Evolutionary conservation across 2,329 filamentous ascomycete genomes (phyloP), one percentile per base, ranked within the genome.

Genomic region (Aspergillus carbonarius): DNA sequence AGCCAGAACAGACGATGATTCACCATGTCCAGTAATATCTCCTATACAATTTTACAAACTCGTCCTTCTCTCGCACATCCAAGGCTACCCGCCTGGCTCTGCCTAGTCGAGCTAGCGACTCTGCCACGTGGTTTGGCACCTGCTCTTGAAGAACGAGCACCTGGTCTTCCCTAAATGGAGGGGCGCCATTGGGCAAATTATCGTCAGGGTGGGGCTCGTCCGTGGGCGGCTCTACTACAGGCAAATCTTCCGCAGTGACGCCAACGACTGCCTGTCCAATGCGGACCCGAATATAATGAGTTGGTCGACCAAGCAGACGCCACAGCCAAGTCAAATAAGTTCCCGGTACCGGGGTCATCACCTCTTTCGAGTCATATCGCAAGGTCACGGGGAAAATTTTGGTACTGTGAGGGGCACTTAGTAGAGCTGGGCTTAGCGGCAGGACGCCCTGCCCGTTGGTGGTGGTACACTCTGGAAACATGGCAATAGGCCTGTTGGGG

Each of bases 381-480:
- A 99, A 81, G 74, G 89, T 96, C 60, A 99, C 84, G 1, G 95
- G 93, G 78, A 96, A 98, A 65, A 99, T 91, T 70, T 88, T 89
- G 8, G 88, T 88, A 55, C 83, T 81, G 5, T 85, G 73, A 0
- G 88, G 85, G 0, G 85, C 85, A 15, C 86, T 83, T 2, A 95
- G 79, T 1, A 99, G 81, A 52, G 87, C 88, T 0, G 90, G 91
- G 60, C 89, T 91, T 56, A 96, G 85, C 1, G 92, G 90, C 12
- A 99, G 78, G 62, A 98, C 93, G 4, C 89, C 95, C 66, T 91
- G 88, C 62, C 93, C 93, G 71, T 99, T 99, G 46, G 92, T 96
- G 0, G 95, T 96, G 4, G 90, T 95, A 76, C 90, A 93, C 78
- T 99, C 95, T 12, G 95, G 93, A 73, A 98, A 97, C 1, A 96